Conservation (phyloP, 805 yeast species). For the Barnettozyma wickerhamii region DNA sequence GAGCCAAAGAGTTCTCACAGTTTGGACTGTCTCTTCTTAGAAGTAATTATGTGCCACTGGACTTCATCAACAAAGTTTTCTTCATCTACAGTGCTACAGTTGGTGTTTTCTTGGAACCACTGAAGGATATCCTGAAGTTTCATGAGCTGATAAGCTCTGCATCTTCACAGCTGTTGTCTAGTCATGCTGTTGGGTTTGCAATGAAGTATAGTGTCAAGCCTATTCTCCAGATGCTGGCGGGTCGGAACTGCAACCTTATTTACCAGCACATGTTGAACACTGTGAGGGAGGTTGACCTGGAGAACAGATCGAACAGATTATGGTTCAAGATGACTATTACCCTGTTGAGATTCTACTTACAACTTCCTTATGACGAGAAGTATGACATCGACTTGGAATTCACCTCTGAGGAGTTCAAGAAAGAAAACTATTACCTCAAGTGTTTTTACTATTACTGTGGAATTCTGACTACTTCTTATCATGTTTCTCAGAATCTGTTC, state of each 20-base stretch:
- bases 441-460: constrained; percentile 13
- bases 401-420: not conserved
- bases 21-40: constrained; percentile 37
- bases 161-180: constrained; percentile 15
- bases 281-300: constrained; percentile 13
- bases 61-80: constrained; percentile 35
- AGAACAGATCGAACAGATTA: constrained; percentile 7
- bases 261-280: constrained; percentile 13
- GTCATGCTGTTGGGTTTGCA: constrained; percentile 11
- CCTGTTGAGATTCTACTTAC: constrained; percentile 9
- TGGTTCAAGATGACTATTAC: constrained; percentile 15
- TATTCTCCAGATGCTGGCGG: constrained; percentile 10
- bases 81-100: constrained; percentile 37
- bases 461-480: not conserved
- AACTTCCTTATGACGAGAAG: constrained; percentile 18
- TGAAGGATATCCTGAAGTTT: constrained; percentile 30
- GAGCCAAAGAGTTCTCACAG: constrained; percentile 38
- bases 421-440: constrained; percentile 11
- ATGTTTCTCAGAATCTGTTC: not conserved
- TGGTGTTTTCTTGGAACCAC: constrained; percentile 40
- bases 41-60: constrained; percentile 30
- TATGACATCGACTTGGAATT: constrained; percentile 12
- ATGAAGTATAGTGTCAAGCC: constrained; percentile 17
- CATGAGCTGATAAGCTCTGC: constrained; percentile 21
- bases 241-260: constrained; percentile 10